Evolutionary conservation across 2,329 filamentous ascomycete genomes (phyloP).

Genomic region (Fusarium sp.): DNA sequence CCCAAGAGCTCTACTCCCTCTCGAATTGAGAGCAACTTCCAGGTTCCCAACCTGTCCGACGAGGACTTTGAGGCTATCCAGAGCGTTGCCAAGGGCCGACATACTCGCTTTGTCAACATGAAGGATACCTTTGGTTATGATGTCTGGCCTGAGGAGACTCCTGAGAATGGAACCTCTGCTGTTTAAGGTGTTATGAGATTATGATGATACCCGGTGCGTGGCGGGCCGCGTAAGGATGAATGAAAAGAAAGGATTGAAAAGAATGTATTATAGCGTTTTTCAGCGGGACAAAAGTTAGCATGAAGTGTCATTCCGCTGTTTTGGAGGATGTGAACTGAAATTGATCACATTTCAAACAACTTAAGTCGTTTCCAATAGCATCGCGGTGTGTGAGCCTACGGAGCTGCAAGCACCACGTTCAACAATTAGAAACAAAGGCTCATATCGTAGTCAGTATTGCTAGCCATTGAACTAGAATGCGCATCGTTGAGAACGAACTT

Average conservation of each 20-base stretch:
- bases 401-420: too few relatives aligned
- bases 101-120: conserved; percentile 83
- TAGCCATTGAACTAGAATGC: too few relatives aligned
- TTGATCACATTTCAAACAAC: neutral
- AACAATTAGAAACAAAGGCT: too few relatives aligned
- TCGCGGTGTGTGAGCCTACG: neutral
- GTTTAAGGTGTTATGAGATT: conserved; percentile 26
- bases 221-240: conserved; percentile 6
- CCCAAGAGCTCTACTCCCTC: conserved; percentile 76
- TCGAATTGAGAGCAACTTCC: conserved; percentile 61
- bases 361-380: neutral
- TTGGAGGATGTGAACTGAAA: neutral
- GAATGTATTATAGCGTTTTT: conserved; percentile 27
- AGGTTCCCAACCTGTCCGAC: conserved; percentile 47
- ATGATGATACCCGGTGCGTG: conserved; percentile 29
- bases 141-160: conserved; percentile 70
- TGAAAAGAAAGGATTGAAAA: neutral
- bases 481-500: too few relatives aligned
- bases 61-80: conserved; percentile 67
- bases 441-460: too few relatives aligned
- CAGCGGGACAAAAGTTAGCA: conserved; percentile 17
- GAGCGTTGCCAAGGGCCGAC: conserved; percentile 62
- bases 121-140: conserved; percentile 83
- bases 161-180: conserved; percentile 27
- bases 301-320: neutral